Conservation (phyloP, 2,329 filamentous ascomycete genomes). For the Penicillium digitatum region DNA sequence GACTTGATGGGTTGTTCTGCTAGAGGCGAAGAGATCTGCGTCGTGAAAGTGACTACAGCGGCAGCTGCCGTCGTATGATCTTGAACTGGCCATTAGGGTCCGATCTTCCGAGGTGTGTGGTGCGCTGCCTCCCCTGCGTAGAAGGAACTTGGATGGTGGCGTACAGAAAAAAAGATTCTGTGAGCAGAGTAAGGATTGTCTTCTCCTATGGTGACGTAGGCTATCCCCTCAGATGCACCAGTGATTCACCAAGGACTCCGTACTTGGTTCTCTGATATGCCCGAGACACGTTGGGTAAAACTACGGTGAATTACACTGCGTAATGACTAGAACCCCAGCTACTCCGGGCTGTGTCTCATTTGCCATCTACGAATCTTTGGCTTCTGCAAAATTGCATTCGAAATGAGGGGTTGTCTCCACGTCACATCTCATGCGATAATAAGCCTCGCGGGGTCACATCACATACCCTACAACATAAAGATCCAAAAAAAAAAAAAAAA, state of each 20-base stretch:
- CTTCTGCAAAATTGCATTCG: not conserved
- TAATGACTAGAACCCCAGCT: too few relatives aligned
- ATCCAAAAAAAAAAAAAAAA: too few relatives aligned
- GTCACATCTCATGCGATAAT: not conserved
- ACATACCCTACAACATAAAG: not conserved
- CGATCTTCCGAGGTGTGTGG: not conserved
- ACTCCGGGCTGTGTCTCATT: not conserved
- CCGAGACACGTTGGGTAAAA: too few relatives aligned
- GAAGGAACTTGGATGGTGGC: not conserved
- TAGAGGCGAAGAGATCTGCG: slow-evolving; percentile 15
- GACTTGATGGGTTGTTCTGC: slow-evolving; percentile 13
- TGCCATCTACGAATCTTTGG: not conserved
- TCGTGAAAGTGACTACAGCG: slow-evolving; percentile 24
- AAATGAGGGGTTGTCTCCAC: not conserved
- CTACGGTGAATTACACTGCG: too few relatives aligned
- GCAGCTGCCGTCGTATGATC: slow-evolving; percentile 16
- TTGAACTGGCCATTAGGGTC: not conserved
- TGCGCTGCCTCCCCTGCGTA: not conserved
- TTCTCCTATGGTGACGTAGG: not conserved
- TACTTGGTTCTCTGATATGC: not conserved
- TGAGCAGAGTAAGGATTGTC: not conserved
- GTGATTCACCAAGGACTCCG: too few relatives aligned
- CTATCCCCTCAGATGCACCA: not conserved
- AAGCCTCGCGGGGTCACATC: not conserved
- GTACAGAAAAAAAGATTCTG: not conserved